These are phyloP conservation scores for Neurospora sp. DNA, from an alignment of 495 filamentous ascomycete genomes.

Conservation along the genomic window DNA sequence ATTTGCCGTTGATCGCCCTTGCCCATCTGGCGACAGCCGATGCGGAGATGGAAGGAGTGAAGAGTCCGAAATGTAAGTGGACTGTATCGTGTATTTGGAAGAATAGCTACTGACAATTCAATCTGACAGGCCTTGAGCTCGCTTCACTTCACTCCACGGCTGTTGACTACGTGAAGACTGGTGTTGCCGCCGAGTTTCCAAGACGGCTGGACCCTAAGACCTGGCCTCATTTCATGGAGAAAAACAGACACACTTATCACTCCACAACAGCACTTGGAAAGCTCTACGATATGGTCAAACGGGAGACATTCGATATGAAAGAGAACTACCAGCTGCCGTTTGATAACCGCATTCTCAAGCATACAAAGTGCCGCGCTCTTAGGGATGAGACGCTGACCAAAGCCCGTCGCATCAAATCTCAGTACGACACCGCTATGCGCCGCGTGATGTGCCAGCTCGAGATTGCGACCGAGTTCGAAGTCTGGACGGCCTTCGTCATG, in stretches of 20 bases:
- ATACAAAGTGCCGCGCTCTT: slow-evolving; percentile 18
- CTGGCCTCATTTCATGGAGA: slow-evolving; percentile 94
- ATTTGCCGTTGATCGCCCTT: slow-evolving; percentile 66
- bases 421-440: slow-evolving; percentile 69
- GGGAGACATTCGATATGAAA: slow-evolving; percentile 48
- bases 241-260: slow-evolving; percentile 46
- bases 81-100: slow-evolving; percentile 7
- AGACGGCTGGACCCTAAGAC: slow-evolving; percentile 44
- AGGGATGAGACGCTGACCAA: slow-evolving; percentile 42
- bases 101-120: not conserved
- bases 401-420: slow-evolving; percentile 56
- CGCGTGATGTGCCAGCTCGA: slow-evolving; percentile 80
- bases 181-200: slow-evolving; percentile 58
- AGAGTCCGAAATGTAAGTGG: slow-evolving; percentile 49
- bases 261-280: slow-evolving; percentile 70
- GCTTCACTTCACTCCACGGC: slow-evolving; percentile 80
- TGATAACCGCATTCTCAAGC: slow-evolving; percentile 62
- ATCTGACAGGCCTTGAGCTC: slow-evolving; percentile 45
- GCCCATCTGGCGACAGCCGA: slow-evolving; percentile 79
- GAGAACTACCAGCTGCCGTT: slow-evolving; percentile 63
- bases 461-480: slow-evolving; percentile 83
- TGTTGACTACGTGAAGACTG: slow-evolving; percentile 92
- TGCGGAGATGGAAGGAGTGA: slow-evolving; percentile 47
- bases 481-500: slow-evolving; percentile 78
- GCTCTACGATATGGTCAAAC: slow-evolving; percentile 60